A percentile compares a stretch with the other conserved stretches of the same genome.
These are phyloP conservation scores for Rugonectria rugulosa DNA, from an alignment of 2,329 filamentous ascomycete species.

Conservation along the genomic window DNA sequence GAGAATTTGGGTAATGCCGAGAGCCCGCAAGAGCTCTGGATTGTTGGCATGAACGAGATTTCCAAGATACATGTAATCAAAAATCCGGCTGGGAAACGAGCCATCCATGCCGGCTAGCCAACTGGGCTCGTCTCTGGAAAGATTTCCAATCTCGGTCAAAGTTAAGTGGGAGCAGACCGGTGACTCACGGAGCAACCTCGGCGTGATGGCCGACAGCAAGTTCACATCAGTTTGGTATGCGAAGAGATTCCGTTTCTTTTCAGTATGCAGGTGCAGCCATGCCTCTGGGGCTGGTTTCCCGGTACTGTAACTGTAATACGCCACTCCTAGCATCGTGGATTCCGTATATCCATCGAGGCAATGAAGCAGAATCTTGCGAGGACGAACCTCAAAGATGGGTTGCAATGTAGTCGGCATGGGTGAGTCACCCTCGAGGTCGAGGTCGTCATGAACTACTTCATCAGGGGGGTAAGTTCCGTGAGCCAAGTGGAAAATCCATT, in stretches of 20 bases:
- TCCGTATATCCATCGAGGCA: slow-evolving; percentile 97
- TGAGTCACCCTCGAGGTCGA: slow-evolving; percentile 43
- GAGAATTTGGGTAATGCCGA: slow-evolving; percentile 87
- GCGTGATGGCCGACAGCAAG: slow-evolving; percentile 78
- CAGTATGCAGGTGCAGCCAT: slow-evolving; percentile 85
- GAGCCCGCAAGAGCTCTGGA: slow-evolving; percentile 76
- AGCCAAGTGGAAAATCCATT: slow-evolving; percentile 87
- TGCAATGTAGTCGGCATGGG: slow-evolving; percentile 34
- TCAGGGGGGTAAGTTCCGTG: slow-evolving; percentile 64
- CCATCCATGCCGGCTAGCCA: slow-evolving; percentile 90
- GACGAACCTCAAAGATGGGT: slow-evolving; percentile 38
- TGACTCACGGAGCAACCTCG: slow-evolving; percentile 76
- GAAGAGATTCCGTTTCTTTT: slow-evolving; percentile 90
- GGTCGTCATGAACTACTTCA: slow-evolving; percentile 35
- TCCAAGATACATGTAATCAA: slow-evolving; percentile 95
- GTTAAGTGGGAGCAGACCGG: slow-evolving; percentile 61
- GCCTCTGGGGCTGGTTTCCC: slow-evolving; percentile 82
- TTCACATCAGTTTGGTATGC: slow-evolving; percentile 91
- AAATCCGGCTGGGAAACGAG: slow-evolving; percentile 85
- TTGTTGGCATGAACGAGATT: slow-evolving; percentile 96
- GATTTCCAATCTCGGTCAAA: slow-evolving; percentile 59
- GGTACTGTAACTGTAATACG: slow-evolving; percentile 93
- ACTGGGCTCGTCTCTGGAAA: slow-evolving; percentile 68
- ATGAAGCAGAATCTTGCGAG: slow-evolving; percentile 83
- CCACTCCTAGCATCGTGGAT: slow-evolving; percentile 84